Conservation (phyloP, 148 eudicot species). For the Persicaria tinctoria region DNA sequence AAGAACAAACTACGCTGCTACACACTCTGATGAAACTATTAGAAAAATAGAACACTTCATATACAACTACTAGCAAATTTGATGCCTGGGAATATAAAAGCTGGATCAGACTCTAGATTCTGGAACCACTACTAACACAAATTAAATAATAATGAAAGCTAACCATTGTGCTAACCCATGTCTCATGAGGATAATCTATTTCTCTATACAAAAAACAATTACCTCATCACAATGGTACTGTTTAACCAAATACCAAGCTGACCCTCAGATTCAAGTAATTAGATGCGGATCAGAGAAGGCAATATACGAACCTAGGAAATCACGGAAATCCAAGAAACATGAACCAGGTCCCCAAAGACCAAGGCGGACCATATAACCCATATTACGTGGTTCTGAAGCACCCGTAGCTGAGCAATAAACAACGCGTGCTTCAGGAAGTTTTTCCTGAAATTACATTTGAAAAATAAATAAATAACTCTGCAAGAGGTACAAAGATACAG, state of each 20-base stretch:
- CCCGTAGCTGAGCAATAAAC: conserved; percentile 99
- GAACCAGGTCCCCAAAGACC: conserved; percentile 99
- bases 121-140: not conserved
- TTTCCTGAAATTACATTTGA: conserved; percentile 38
- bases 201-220: not conserved
- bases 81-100: not conserved
- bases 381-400: conserved; percentile 95
- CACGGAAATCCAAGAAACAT: conserved; percentile 65
- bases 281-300: not conserved
- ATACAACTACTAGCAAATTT: not conserved
- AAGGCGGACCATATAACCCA: conserved; percentile 99
- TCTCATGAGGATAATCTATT: not conserved
- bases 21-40: not conserved
- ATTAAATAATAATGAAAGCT: not conserved
- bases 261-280: not conserved
- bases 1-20: not conserved
- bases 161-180: not conserved
- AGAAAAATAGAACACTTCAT: not conserved
- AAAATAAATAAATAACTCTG: not conserved
- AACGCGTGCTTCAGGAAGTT: conserved; percentile 96
- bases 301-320: conserved; percentile 62
- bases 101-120: not conserved
- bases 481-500: not conserved
- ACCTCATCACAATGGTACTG: not conserved
- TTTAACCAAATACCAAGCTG: not conserved